Evolutionary conservation across 164 flowering plant species (phyloP).

Genomic region (Nelumbo lutea): DNA sequence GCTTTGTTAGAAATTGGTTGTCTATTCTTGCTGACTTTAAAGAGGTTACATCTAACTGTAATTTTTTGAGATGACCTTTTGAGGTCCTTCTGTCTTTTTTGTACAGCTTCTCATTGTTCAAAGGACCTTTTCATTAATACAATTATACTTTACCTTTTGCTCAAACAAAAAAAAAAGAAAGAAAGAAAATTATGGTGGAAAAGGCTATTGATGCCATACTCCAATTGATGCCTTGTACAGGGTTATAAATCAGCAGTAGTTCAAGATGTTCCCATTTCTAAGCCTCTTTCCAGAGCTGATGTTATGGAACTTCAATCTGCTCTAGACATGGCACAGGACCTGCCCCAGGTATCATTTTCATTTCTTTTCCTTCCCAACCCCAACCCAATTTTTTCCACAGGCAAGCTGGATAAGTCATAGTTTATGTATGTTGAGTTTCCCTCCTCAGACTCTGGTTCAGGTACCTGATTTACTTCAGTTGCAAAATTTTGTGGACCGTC

Average conservation of each 20-base stretch:
- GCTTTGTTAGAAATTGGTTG: too few species aligned
- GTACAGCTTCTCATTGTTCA: too few species aligned
- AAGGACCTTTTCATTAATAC: too few species aligned
- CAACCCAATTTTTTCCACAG: too few species aligned
- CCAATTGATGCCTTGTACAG: constrained; percentile 5
- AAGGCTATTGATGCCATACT: too few species aligned
- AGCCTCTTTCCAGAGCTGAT: constrained; percentile 75
- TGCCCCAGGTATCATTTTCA: constrained; percentile 38
- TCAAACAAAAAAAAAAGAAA: too few species aligned
- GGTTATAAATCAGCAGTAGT: constrained; percentile 85
- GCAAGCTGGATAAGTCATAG: too few species aligned
- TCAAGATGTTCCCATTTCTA: constrained; percentile 93
- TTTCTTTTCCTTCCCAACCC: background rate
- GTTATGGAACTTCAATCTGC: constrained; percentile 73
- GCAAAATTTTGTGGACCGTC: constrained; percentile 71
- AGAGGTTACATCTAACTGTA: too few species aligned
- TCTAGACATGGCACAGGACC: constrained; percentile 67
- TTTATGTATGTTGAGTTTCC: background rate
- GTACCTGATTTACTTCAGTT: constrained; percentile 64
- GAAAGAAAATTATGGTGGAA: background rate
- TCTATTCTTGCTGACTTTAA: too few species aligned
- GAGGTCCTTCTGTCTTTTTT: too few species aligned
- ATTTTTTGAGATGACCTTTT: too few species aligned
- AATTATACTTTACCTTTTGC: too few species aligned
- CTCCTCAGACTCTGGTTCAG: constrained; percentile 52